Percentiles rank a stretch among this genome's conserved stretches.
phyloP scores from a whole-genome alignment of 2,329 filamentous ascomycete genomes.

The Trichoderma gracile region DNA sequence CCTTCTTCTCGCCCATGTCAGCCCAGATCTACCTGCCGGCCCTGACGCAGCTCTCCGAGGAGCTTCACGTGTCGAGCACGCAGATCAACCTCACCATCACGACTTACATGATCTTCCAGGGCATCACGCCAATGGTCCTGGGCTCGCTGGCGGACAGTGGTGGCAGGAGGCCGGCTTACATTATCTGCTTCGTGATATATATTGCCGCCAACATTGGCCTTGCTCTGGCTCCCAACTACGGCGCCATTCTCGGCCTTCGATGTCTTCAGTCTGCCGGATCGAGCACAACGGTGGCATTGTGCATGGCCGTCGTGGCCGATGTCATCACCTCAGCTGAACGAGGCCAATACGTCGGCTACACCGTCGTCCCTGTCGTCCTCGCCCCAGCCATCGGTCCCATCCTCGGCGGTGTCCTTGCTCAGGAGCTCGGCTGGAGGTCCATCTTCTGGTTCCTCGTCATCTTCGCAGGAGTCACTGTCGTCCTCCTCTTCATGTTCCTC shows the following conservation, averaged over 20 bases:
- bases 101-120: conserved; percentile 62
- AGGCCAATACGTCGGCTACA: conserved; percentile 59
- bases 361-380: conserved; percentile 50
- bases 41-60: conserved; percentile 49
- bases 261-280: conserved; percentile 60
- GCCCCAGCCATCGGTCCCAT: conserved; percentile 55
- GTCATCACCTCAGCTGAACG: conserved; percentile 62
- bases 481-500: conserved; percentile 50
- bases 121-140: conserved; percentile 57
- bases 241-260: conserved; percentile 54
- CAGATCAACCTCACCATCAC: conserved; percentile 55
- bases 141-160: conserved; percentile 56
- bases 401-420: conserved; percentile 58
- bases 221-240: conserved; percentile 51
- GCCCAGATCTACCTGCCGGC: conserved; percentile 58
- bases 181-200: conserved; percentile 55
- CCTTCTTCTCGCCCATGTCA: conserved; percentile 50
- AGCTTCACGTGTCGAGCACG: conserved; percentile 46
- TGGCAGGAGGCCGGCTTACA: conserved; percentile 56
- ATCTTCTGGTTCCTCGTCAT: conserved; percentile 66
- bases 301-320: conserved; percentile 62
- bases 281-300: conserved; percentile 60
- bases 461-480: conserved; percentile 41
- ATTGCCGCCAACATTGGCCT: conserved; percentile 56
- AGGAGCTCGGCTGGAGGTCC: conserved; percentile 59